Evolutionary conservation across 805 yeast genomes (phyloP).

Genomic region (Scheffersomyces coipomensis): DNA sequence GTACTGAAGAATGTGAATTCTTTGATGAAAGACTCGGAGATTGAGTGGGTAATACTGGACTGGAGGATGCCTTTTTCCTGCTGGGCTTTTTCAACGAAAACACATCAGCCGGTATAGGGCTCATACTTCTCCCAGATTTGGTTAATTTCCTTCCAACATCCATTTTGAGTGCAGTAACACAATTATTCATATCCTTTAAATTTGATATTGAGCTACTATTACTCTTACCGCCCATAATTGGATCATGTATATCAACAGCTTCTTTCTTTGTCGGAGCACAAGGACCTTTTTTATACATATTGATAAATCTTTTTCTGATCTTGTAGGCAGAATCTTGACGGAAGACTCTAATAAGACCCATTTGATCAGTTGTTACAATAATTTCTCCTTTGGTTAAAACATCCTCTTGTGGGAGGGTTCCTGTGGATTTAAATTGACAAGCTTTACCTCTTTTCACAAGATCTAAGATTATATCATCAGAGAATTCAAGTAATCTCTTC

Average conservation of each 20-base stretch:
- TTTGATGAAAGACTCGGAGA: background rate
- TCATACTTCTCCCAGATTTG: background rate
- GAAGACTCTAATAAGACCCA: constrained; percentile 72
- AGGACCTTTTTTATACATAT: constrained; percentile 11
- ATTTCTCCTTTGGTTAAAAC: constrained; percentile 39
- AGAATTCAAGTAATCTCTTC: constrained; percentile 58
- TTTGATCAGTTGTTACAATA: constrained; percentile 73
- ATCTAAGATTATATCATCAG: constrained; percentile 81
- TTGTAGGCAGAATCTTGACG: constrained; percentile 71
- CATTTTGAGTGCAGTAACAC: background rate
- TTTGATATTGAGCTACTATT: background rate
- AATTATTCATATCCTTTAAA: background rate
- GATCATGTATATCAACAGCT: background rate
- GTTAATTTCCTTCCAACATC: background rate
- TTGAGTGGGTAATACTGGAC: background rate
- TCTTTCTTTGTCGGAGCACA: background rate
- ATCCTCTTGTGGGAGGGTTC: constrained; percentile 2
- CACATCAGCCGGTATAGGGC: constrained; percentile 2
- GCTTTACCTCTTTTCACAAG: constrained; percentile 30
- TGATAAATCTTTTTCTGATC: constrained; percentile 22
- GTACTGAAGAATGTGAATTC: background rate
- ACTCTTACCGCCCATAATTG: background rate
- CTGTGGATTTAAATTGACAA: constrained; percentile 6
- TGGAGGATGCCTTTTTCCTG: background rate
- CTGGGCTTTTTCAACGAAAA: background rate